phyloP scores from a whole-genome alignment of 2,329 filamentous ascomycete genomes.

The Pseudopyrenochaeta lycopersici region DNA sequence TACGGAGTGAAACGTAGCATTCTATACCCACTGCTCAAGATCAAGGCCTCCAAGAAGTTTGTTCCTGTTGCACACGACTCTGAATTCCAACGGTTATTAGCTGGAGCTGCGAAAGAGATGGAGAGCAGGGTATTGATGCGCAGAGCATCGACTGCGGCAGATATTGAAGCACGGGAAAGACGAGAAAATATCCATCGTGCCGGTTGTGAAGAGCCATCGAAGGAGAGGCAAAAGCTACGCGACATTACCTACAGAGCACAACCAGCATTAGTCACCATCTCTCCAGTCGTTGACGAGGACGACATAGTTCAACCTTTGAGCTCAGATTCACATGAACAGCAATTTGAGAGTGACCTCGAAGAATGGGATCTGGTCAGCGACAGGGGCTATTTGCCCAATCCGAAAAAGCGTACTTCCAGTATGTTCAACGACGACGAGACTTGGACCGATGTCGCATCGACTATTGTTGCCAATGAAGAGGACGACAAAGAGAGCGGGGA shows the following conservation, averaged over 20 bases:
- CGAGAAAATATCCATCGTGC: background rate
- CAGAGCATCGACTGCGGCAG: slow-evolving; percentile 9
- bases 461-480: slow-evolving; percentile 14
- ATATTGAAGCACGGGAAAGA: slow-evolving; percentile 1
- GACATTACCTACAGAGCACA: background rate
- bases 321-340: slow-evolving; percentile 10
- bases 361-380: slow-evolving; percentile 7
- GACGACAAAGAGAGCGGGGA: slow-evolving; percentile 8
- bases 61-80: slow-evolving; percentile 1
- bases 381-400: background rate
- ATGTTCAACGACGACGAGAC: slow-evolving; percentile 3
- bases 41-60: slow-evolving; percentile 29
- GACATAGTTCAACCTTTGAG: slow-evolving; percentile 11
- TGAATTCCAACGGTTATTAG: slow-evolving; percentile 10
- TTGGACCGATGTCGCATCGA: slow-evolving; percentile 17
- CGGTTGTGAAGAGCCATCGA: background rate
- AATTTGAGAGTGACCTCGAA: slow-evolving; percentile 20
- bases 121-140: slow-evolving; percentile 9
- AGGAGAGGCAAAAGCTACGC: background rate
- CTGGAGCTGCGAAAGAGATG: slow-evolving; percentile 9
- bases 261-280: background rate
- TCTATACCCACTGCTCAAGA: slow-evolving; percentile 28
- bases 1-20: slow-evolving; percentile 2
- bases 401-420: slow-evolving; percentile 1
- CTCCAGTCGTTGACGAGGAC: background rate